phyloP scores from a whole-genome alignment of 768 basidiomycete genomes.

The Aureoboletus auriporus region DNA sequence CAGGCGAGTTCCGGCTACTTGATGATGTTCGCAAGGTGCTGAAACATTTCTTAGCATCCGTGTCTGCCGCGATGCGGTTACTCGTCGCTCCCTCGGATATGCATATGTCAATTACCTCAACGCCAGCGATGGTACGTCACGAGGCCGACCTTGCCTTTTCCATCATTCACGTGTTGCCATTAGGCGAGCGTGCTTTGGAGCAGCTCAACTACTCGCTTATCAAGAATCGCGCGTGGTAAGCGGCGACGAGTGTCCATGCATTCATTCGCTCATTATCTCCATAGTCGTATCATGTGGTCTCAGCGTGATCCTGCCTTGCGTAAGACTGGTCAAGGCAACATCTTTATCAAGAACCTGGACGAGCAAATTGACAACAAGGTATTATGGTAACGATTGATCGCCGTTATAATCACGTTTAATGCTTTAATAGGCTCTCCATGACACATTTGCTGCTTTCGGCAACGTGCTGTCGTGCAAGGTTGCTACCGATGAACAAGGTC shows the following conservation, averaged over 20 bases:
- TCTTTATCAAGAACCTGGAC: slow-evolving; percentile 99
- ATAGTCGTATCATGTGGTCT: slow-evolving; percentile 99
- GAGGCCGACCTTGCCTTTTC: neutral
- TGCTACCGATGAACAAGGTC: slow-evolving; percentile 91
- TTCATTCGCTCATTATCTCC: neutral
- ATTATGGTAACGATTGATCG: neutral
- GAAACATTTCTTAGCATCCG: slow-evolving; percentile 64
- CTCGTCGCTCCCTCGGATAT: slow-evolving; percentile 98
- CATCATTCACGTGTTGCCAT: slow-evolving; percentile 5
- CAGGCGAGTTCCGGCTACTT: slow-evolving; percentile 51
- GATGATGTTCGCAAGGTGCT: neutral
- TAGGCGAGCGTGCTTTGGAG: slow-evolving; percentile 96
- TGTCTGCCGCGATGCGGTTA: slow-evolving; percentile 99
- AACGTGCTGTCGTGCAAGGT: slow-evolving; percentile 99
- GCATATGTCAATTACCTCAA: slow-evolving; percentile 99
- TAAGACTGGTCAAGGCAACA: slow-evolving; percentile 99
- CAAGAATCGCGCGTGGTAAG: slow-evolving; percentile 93
- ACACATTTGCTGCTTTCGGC: slow-evolving; percentile 98
- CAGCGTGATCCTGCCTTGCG: slow-evolving; percentile 99
- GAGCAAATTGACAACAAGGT: slow-evolving; percentile 98
- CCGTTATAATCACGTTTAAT: neutral
- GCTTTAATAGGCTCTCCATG: slow-evolving; percentile 80
- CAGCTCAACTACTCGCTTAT: slow-evolving; percentile 99
- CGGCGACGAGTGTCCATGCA: slow-evolving; percentile 1
- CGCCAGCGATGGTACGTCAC: slow-evolving; percentile 74